Base-by-base conservation (phyloP, 192 early-diverging fungal genomes). In the Linnemannia schmuckeri region DNA sequence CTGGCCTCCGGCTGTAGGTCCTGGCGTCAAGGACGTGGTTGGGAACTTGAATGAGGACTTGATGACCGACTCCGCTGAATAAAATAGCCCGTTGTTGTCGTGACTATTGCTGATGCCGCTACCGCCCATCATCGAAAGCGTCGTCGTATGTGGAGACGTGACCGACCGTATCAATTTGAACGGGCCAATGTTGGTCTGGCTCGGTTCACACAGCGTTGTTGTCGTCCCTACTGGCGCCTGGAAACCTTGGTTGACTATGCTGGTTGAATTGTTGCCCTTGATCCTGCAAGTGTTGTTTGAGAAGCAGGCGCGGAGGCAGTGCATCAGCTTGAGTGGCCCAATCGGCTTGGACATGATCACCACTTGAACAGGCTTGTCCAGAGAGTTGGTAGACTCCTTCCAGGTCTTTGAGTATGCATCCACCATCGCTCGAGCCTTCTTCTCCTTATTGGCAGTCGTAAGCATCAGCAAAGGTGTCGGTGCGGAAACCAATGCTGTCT, bases 241-340 rank as follows among this genome's bases (percentile, higher is more conserved):
- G 24, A 27, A 3, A n/a, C 55, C 70, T 4, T 77, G 38, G 27
- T n/a, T 37, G 40, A 15, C 0, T 38, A 22, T 27, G 4, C 18
- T 44, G 47, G 63, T 54, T 15, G 44, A 46, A 12, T 3, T 33
- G 61, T 3, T 33, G 9, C 12, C 24, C 27, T 24, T 66, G 61
- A 61, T 10, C 7, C 9, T 66, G 27, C 1, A 9, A 24, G 6
- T 33, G 27, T 1, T 33, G 61, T 66, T 30, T 7, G 40, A 44
- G 49, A 84, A 84, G 68, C 78, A 84, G 6, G 55, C 42, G 20
- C 46, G 75, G 18, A 80, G 49, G 44, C 33, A 72, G 30, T 30
- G 42, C 69, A 85, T 37, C 27, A 89, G 33, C 74, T 89, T 89
- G 72, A 77, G 70, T 10, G 88, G 88, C 0, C 88, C 85, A 46